Evolutionary conservation across 805 yeast species (phyloP), one percentile per base, ranked within the genome.

Genomic region (Saccharomycopsis sp.): DNA sequence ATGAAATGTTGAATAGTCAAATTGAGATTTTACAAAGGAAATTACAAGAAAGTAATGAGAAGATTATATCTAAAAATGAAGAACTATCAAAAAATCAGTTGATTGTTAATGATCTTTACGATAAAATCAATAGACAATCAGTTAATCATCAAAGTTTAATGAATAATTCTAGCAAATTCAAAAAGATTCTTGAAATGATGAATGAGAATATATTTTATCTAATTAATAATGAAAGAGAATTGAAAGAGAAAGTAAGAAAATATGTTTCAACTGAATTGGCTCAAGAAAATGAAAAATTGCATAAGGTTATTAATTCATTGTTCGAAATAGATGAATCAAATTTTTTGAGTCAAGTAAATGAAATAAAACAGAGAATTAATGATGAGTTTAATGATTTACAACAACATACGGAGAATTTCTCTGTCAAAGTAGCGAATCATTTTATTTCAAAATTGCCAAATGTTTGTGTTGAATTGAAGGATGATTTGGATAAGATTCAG

Each of bases 1-100:
- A 61, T n/a, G 68, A 65, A 18, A 54, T 61, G 5, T 46, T 71
- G 20, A 54, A 53, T 23, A 54, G 58, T 26, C 70, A 69, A 46
- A 58, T 66, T 40, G 51, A 54, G 31, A 46, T 44, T 31, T 39
- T 54, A n/a, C 45, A 51, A 21, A 26, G 33, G 10, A 39, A 44
- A 30, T 17, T 40, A 9, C 32, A 52, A 45, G 25, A 45, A 40
- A 15, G 54, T 58, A 32, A 58, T 52, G 18, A 21, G 41, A 12
- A 52, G 49, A 36, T 40, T 51, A 9, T 37, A 10, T 18, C 13
- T 6, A 42, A 42, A 35, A 52, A 32, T 31, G 46, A 1, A 51
- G 52, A 37, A 47, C 45, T 36, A 44, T 50, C 21, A 21, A 53
- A 48, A 18, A 51, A 48, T 39, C 40, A 47, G 34, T 49, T 56